A percentile compares a stretch with the other conserved stretches of the same genome.
phyloP scores from a whole-genome alignment of 805 yeast genomes.

The Pichia paraexigua region DNA sequence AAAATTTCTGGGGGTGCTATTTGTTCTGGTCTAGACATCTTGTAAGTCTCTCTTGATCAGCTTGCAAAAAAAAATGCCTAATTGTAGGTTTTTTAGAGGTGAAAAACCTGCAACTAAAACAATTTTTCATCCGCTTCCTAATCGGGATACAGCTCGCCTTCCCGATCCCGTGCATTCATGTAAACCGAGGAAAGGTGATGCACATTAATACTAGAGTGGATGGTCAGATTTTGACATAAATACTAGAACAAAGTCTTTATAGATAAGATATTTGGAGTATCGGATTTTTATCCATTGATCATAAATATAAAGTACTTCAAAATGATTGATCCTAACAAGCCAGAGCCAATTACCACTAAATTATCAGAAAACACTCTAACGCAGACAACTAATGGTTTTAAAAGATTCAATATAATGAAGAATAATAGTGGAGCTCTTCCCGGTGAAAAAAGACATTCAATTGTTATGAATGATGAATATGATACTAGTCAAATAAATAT shows the following conservation, averaged over 20 bases:
- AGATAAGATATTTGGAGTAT: not conserved
- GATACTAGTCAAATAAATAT: slow-evolving; percentile 7
- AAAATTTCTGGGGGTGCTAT: slow-evolving; percentile 95
- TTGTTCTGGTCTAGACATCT: slow-evolving; percentile 93
- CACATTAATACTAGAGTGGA: no score
- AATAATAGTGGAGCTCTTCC: not conserved
- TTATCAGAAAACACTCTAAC: slow-evolving; percentile 1
- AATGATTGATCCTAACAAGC: not conserved
- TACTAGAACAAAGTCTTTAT: no score
- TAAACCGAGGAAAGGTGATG: no score
- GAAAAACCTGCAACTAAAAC: not conserved
- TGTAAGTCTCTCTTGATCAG: not conserved
- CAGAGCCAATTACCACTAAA: not conserved
- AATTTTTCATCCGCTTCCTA: not conserved
- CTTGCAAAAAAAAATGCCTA: no score
- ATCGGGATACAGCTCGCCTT: not conserved
- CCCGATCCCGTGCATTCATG: not conserved
- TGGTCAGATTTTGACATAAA: no score
- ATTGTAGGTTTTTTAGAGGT: no score
- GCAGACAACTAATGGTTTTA: slow-evolving; percentile 1
- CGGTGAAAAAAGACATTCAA: slow-evolving; percentile 13
- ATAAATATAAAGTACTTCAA: not conserved
- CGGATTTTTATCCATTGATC: not conserved
- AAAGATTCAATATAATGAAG: slow-evolving; percentile 4
- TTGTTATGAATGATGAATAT: slow-evolving; percentile 18